Evolutionary conservation across 23 red algal species (phyloP).

Genomic region (Cyanidioschyzon merolae): DNA sequence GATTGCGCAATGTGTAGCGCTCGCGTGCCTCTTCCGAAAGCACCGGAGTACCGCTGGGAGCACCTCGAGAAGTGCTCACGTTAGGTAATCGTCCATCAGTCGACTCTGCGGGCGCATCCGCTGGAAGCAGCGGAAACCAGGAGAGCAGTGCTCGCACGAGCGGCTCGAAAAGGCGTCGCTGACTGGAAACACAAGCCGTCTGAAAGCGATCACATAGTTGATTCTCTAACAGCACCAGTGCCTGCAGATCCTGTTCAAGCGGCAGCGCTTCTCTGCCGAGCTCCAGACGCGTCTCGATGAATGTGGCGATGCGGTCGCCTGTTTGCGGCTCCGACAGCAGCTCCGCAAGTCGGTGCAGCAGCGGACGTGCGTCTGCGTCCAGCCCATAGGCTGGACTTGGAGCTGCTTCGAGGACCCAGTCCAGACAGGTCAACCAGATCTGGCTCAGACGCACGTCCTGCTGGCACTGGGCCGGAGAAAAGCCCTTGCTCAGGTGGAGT

Average conservation of each 20-base stretch:
- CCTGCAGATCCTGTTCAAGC: background rate
- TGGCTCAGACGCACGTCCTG: background rate
- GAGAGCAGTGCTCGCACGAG: background rate
- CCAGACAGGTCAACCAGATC: background rate
- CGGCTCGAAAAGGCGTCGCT: background rate
- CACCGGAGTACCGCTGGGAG: background rate
- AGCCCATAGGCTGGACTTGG: background rate
- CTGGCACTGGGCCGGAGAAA: background rate
- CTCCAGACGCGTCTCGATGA: background rate
- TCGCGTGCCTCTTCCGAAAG: slow-evolving; percentile 13
- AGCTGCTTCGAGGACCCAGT: background rate
- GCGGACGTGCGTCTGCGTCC: background rate
- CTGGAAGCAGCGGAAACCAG: slow-evolving; percentile 9
- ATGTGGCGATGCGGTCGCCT: background rate
- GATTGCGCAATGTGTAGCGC: background rate
- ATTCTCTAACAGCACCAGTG: background rate
- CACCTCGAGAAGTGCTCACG: background rate
- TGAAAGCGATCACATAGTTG: background rate
- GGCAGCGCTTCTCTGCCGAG: background rate
- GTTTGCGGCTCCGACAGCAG: background rate
- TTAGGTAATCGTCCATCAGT: background rate
- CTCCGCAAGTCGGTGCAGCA: slow-evolving; percentile 9
- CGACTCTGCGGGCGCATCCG: background rate
- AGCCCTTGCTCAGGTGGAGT: slow-evolving; percentile 16
- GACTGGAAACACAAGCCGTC: background rate